phyloP scores from a whole-genome alignment of 2,329 filamentous ascomycete species.

The Ophiostoma himal-ulmi region DNA sequence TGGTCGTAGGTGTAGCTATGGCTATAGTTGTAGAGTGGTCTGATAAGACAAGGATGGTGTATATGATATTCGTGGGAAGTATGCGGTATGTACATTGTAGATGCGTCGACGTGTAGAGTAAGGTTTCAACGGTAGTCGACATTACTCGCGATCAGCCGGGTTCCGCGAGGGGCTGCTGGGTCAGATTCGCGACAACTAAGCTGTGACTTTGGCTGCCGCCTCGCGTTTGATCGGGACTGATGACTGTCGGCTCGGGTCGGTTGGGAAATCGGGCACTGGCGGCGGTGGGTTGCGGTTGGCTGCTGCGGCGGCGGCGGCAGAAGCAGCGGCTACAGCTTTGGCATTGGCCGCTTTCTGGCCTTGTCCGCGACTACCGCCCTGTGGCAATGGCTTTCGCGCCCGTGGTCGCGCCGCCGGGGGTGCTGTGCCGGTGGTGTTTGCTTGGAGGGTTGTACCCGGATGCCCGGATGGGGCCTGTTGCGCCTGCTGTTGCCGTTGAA shows the following conservation, averaged over 20 bases:
- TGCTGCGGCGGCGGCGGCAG: background rate
- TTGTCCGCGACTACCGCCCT: background rate
- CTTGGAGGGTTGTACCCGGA: background rate
- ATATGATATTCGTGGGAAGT: background rate
- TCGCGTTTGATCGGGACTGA: background rate
- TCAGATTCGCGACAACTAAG: background rate
- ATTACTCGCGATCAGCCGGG: background rate
- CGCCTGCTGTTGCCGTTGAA: constrained; percentile 23
- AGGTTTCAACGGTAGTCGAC: background rate
- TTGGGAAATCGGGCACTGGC: background rate
- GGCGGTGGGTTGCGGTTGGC: background rate
- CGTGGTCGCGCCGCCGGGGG: constrained; percentile 6
- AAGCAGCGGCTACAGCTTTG: background rate
- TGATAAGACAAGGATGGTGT: background rate
- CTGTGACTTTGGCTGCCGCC: background rate
- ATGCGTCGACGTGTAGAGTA: background rate
- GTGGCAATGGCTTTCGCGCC: constrained; percentile 11
- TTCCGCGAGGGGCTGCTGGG: no score
- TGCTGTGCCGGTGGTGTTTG: constrained; percentile 3
- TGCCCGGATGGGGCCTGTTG: constrained; percentile 5
- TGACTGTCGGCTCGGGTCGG: background rate
- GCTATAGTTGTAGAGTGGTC: background rate
- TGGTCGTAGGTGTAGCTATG: background rate
- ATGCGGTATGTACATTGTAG: background rate
- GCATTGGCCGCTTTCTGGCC: background rate